phyloP scores from a whole-genome alignment of 78 protist species.

The Tieghemostelium lacteum region DNA sequence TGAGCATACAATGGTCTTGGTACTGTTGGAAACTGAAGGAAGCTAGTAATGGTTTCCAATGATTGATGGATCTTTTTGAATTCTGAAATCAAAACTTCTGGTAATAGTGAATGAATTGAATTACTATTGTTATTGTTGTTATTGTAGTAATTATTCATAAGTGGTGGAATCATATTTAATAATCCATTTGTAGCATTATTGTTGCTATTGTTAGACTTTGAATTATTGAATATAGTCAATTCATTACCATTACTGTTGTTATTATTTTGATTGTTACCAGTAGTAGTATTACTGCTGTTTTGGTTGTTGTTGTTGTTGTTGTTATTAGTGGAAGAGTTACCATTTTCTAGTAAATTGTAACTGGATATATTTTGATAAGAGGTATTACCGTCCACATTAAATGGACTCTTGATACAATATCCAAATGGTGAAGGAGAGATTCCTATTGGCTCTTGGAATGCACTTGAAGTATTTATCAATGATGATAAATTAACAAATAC shows the following conservation, averaged over 20 bases:
- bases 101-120: not conserved
- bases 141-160: not conserved
- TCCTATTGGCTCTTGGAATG: conserved; percentile 46
- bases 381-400: conserved; percentile 7
- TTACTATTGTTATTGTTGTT: conserved; percentile 25
- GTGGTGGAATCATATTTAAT: not conserved
- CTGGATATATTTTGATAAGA: not conserved
- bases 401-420: conserved; percentile 54
- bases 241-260: too few relatives aligned
- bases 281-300: not conserved
- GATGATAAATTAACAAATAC: conserved; percentile 27
- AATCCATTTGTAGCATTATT: not conserved
- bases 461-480: not conserved
- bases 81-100: conserved; percentile 33
- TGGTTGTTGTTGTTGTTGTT: not conserved
- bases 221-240: not conserved
- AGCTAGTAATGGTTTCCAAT: conserved; percentile 37
- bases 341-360: not conserved
- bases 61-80: conserved; percentile 76
- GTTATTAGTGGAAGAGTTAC: not conserved
- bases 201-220: not conserved
- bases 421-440: conserved; percentile 9
- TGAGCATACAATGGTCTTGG: conserved; percentile 16
- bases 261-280: not conserved
- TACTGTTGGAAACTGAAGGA: conserved; percentile 30